Conservation (phyloP, 106 monocot genomes). For the Allium fistulosum region DNA sequence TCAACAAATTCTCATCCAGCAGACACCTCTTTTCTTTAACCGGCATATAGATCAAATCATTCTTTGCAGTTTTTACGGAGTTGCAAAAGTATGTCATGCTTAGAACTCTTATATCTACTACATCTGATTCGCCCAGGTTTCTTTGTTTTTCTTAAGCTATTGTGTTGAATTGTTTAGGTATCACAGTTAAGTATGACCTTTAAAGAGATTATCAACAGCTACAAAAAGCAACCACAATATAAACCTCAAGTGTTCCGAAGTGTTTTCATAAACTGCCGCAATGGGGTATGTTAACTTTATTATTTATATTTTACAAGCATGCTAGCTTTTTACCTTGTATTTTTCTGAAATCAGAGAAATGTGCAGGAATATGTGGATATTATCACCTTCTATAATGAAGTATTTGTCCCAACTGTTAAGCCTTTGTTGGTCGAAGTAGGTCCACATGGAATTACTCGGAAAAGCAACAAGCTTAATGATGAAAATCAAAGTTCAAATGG, state of each 20-base stretch:
- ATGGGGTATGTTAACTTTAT: constrained; percentile 32
- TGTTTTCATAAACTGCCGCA: constrained; percentile 55
- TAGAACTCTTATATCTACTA: background rate
- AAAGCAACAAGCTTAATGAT: constrained; percentile 28
- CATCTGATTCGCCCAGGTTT: background rate
- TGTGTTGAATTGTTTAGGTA: constrained; percentile 36
- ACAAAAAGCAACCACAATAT: constrained; percentile 83
- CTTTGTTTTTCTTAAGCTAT: background rate
- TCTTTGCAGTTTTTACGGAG: constrained; percentile 87
- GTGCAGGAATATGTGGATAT: constrained; percentile 80
- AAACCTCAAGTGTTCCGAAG: constrained; percentile 78
- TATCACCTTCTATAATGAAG: constrained; percentile 88
- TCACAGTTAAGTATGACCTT: constrained; percentile 63
- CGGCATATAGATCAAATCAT: constrained; percentile 95
- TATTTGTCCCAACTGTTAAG: constrained; percentile 81
- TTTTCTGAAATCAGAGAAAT: constrained; percentile 34
- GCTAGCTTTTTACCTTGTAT: background rate
- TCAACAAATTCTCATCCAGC: constrained; percentile 72
- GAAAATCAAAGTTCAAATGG: constrained; percentile 44
- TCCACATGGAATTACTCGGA: constrained; percentile 21
- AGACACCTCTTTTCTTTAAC: constrained; percentile 70
- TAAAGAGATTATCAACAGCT: constrained; percentile 79
- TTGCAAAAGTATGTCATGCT: constrained; percentile 56
- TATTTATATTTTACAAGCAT: background rate
- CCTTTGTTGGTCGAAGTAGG: constrained; percentile 62